phyloP scores from a whole-genome alignment of 768 basidiomycete species.

The Serpula lacrymans region DNA sequence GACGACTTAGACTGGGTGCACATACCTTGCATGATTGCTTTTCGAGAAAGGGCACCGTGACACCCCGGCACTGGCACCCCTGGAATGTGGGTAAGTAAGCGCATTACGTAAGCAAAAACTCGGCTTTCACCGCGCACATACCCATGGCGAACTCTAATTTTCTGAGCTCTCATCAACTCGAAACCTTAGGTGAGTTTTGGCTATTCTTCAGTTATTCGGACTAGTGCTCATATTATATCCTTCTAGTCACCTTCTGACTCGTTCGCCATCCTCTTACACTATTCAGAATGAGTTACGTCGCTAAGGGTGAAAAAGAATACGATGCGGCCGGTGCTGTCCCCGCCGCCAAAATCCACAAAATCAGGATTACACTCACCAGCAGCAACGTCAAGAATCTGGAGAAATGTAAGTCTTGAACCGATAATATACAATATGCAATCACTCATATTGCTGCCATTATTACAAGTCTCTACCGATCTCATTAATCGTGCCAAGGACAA shows the following conservation, averaged over 20 bases:
- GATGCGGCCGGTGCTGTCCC: constrained; percentile 90
- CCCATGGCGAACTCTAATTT: constrained; percentile 31
- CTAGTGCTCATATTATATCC: background rate
- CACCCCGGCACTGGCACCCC: background rate
- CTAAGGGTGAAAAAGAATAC: constrained; percentile 97
- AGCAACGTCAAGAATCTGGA: constrained; percentile 98
- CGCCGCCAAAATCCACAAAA: constrained; percentile 95
- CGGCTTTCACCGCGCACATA: constrained; percentile 14
- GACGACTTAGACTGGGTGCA: constrained; percentile 1
- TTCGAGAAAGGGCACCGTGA: constrained; percentile 1
- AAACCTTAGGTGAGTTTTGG: constrained; percentile 28
- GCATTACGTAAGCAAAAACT: constrained; percentile 10
- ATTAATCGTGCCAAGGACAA: constrained; percentile 99
- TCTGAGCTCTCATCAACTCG: constrained; percentile 22
- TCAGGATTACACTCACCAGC: constrained; percentile 97
- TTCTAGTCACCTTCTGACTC: constrained; percentile 84
- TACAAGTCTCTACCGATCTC: constrained; percentile 96
- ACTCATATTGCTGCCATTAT: constrained; percentile 1
- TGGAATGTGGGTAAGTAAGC: no score
- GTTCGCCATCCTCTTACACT: constrained; percentile 42
- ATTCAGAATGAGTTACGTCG: constrained; percentile 92
- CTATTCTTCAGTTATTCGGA: no score
- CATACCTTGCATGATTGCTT: constrained; percentile 41
- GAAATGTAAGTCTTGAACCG: constrained; percentile 66
- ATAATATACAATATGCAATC: background rate